Evolutionary conservation across 2,329 filamentous ascomycete species (phyloP).

Genomic region (Nigrograna mackinnonii): DNA sequence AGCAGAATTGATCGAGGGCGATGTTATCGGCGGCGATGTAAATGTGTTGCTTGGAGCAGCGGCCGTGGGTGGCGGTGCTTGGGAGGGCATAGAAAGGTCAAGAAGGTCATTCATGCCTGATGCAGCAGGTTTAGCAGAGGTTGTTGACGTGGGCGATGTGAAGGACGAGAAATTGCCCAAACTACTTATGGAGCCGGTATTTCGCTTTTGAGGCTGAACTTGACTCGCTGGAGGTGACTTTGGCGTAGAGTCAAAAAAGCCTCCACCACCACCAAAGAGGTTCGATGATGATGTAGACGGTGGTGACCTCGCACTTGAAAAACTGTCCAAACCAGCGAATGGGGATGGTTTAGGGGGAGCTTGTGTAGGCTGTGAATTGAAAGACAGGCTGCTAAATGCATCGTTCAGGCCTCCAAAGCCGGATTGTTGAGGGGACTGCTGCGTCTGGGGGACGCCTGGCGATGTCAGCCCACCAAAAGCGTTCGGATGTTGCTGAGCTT

Average conservation of each 20-base stretch:
- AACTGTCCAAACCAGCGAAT: conserved; percentile 65
- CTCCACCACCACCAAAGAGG: conserved; percentile 66
- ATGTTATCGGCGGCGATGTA: conserved; percentile 35
- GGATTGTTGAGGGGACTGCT: conserved; percentile 42
- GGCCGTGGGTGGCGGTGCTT: conserved; percentile 22
- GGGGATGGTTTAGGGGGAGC: conserved; percentile 61
- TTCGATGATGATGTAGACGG: conserved; percentile 49
- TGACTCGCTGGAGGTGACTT: conserved; percentile 53
- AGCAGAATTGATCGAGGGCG: conserved; percentile 62
- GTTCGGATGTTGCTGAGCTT: conserved; percentile 51
- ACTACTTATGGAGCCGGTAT: conserved; percentile 61
- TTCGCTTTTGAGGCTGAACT: conserved; percentile 48
- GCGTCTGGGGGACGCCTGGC: conserved; percentile 43
- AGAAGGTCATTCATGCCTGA: conserved; percentile 74
- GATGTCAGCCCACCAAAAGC: conserved; percentile 52
- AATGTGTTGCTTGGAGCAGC: conserved; percentile 23
- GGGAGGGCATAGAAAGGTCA: conserved; percentile 60
- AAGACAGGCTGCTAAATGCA: conserved; percentile 75
- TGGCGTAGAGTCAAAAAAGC: conserved; percentile 80
- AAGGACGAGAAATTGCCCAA: conserved; percentile 68
- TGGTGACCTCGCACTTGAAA: conserved; percentile 47
- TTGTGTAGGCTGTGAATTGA: conserved; percentile 54
- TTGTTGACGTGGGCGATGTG: conserved; percentile 54
- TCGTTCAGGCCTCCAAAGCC: conserved; percentile 73
- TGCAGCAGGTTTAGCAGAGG: conserved; percentile 50